Evolutionary conservation across 2,329 filamentous ascomycete species (phyloP), one percentile per base, ranked within the genome.

Genomic region (Sporothrix humicola): DNA sequence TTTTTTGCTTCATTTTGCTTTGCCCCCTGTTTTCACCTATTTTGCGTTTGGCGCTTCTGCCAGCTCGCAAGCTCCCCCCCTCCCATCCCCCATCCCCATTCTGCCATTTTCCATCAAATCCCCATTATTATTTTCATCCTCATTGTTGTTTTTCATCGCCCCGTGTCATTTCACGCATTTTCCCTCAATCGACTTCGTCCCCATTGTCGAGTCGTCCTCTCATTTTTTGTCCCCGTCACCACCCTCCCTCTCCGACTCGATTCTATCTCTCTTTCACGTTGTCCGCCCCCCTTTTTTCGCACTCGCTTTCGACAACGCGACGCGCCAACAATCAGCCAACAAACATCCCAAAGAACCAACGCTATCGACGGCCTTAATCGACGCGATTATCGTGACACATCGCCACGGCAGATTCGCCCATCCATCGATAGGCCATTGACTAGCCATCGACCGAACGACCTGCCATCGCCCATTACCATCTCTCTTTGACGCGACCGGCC

Each of bases 41-140:
- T 52, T 68, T 50, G 20, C 13, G 15, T 46, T 44, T 48, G 46
- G 59, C 66, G n/a, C 23, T 48, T 54, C 9, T 63, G 20, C 26
- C 71, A 69, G 63, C 61, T 37, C 63, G 10, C 71, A 15, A 58
- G 68, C 68, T 46, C 17, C 50, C 54, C 23, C 23, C 23, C 56
- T 4, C 31, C 61, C 31, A 37, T 42, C 54, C 44, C 56, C 56
- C 69, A 63, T 59, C 50, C 10, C 50, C 63, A 15, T 69, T 50
- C 20, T 54, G 31, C 31, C 31, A 37, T 37, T 12, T 46, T 42
- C 69, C 69, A 58, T 42, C 69, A 37, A 37, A 37, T 63, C 63
- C 52, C 71, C 71, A 69, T 69, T 73, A 61, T 72, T 65, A 65
- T 37, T 69, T 46, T 37, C 20, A 17, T 68, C 71, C 72, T 26